Evolutionary conservation across 148 eudicot species (phyloP), one percentile per base, ranked within the genome.

Genomic region (Gaultheria prostrata): DNA sequence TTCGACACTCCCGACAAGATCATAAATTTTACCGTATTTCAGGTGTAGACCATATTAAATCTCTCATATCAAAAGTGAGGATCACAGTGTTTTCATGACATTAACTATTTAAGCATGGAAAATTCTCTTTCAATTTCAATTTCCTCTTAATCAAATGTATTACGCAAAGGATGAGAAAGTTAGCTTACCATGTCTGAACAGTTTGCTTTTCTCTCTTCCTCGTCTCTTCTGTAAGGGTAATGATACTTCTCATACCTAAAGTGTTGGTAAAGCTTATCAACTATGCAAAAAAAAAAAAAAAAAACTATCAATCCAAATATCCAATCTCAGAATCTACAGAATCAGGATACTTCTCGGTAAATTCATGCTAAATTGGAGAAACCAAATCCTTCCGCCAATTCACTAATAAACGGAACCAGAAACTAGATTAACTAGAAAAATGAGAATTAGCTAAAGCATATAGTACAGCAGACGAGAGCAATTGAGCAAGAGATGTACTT

Each of bases 221-320:
- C 90, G 59, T 91, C 90, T 79, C 97, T 97, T 78, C 98, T 97
- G 82, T 85, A 89, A 84, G 79, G 88, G 14, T 74, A 88, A 88
- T 95, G 98, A 80, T 95, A 93, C 87, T 95, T 95, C 87, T 93
- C 97, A 65, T 95, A 95, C 92, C 97, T n/a, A n/a, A n/a, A n/a
- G n/a, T n/a, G n/a, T n/a, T n/a, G n/a, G n/a, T n/a, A n/a, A n/a
- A n/a, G n/a, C n/a, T n/a, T n/a, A n/a, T n/a, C n/a, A n/a, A n/a
- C n/a, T n/a, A n/a, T n/a, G n/a, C n/a, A n/a, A n/a, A n/a, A n/a
- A n/a, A n/a, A n/a, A n/a, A n/a, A n/a, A n/a, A n/a, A n/a, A n/a
- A n/a, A n/a, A n/a, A n/a, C n/a, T 95, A 49, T n/a, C n/a, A n/a
- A n/a, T n/a, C n/a, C n/a, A n/a, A n/a, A n/a, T n/a, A n/a, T n/a